Conservation (phyloP, 352 stramenopile species). For the Pythium guiyangense region DNA sequence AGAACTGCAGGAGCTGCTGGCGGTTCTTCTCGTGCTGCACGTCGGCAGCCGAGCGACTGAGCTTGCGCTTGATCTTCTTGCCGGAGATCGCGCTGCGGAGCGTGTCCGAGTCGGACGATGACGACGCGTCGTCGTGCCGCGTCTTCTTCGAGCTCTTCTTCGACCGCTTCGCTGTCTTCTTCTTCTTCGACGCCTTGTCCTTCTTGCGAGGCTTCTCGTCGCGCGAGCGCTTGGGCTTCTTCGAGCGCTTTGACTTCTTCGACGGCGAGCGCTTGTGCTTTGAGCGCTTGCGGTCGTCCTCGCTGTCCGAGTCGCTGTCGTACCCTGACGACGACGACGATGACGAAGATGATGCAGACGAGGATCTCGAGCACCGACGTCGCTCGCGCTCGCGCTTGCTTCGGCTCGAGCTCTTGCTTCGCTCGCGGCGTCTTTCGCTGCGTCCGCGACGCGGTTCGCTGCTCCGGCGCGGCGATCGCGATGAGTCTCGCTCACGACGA, state of each 20-base stretch:
- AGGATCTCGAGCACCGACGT: not conserved
- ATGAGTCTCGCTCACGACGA: constrained; percentile 3
- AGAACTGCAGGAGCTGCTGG: constrained; percentile 80
- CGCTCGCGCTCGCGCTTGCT: constrained; percentile 6
- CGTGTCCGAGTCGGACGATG: constrained; percentile 50
- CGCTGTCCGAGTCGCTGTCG: constrained; percentile 21
- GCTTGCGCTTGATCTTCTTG: constrained; percentile 86
- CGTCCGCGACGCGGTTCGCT: not conserved
- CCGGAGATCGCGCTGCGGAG: constrained; percentile 77
- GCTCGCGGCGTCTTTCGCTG: constrained; percentile 1
- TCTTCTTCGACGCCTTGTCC: constrained; percentile 5
- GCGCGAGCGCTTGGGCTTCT: constrained; percentile 19
- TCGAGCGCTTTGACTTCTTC: constrained; percentile 25
- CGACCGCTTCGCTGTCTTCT: constrained; percentile 26
- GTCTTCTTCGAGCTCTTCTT: constrained; percentile 27
- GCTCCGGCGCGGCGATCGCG: constrained; percentile 1
- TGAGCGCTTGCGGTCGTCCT: constrained; percentile 15
- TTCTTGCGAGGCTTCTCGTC: too few species aligned
- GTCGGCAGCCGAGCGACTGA: constrained; percentile 52
- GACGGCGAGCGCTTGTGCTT: constrained; percentile 5
- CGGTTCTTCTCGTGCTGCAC: constrained; percentile 66
- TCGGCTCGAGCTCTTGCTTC: not conserved
- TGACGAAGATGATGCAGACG: constrained; percentile 6
- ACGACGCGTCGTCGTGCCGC: constrained; percentile 11
- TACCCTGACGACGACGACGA: constrained; percentile 21